A percentile compares a stretch with the other conserved stretches of the same genome.
Conservation (phyloP, 1,284 basidiomycete genomes). For the Trametes sp. region DNA sequence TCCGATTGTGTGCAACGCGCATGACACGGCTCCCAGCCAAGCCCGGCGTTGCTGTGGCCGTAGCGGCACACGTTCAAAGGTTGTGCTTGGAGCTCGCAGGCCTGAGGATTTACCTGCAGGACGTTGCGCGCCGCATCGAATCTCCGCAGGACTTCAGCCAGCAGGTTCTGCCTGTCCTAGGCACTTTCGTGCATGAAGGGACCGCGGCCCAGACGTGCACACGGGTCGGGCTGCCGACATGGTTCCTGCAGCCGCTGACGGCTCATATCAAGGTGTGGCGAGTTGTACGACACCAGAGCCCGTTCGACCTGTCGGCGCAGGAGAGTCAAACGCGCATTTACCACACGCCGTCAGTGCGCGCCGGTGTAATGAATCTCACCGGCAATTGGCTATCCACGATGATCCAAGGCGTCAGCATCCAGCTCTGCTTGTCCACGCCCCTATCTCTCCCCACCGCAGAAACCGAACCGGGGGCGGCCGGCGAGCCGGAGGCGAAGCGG, state of each 20-base stretch:
- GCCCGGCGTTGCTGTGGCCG: background rate
- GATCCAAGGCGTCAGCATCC: constrained; percentile 1
- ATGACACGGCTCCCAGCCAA: background rate
- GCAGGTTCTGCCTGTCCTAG: background rate
- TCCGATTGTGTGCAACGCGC: background rate
- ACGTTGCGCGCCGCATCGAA: background rate
- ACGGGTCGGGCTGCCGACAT: background rate
- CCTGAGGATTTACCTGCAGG: background rate
- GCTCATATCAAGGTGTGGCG: background rate
- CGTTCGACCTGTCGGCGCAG: background rate
- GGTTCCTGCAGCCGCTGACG: background rate
- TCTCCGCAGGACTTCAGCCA: background rate
- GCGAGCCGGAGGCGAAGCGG: no score
- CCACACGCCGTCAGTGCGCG: background rate
- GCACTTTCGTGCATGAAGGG: background rate
- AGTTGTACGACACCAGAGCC: background rate
- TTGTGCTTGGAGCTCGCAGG: background rate
- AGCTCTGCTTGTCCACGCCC: background rate
- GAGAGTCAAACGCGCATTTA: background rate
- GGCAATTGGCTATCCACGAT: constrained; percentile 8
- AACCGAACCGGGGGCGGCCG: no score
- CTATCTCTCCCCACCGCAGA: no score
- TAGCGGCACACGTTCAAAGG: background rate
- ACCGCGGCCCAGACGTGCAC: background rate
- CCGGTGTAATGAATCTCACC: constrained; percentile 2